Evolutionary conservation across 164 flowering plant genomes (phyloP).

Genomic region (Macadamia integrifolia): DNA sequence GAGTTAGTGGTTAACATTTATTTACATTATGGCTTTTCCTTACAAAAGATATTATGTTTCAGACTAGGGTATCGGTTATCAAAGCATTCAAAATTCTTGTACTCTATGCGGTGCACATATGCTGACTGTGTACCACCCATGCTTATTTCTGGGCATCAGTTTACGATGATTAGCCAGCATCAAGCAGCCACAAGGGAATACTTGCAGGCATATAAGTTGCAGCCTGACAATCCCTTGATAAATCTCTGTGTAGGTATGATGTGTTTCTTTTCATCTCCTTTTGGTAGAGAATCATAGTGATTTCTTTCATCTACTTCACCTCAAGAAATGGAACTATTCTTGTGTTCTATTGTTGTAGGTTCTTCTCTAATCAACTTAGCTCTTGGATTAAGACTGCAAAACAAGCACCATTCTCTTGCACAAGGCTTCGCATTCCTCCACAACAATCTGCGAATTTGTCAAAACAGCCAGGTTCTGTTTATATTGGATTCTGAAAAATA

Average conservation of each 20-base stretch:
- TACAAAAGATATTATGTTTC: constrained; percentile 1
- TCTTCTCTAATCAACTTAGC: constrained; percentile 77
- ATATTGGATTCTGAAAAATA: not conserved
- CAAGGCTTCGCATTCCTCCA: constrained; percentile 85
- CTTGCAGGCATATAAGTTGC: constrained; percentile 67
- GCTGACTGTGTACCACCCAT: constrained; percentile 64
- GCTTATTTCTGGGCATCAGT: constrained; percentile 69
- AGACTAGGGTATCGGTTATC: constrained; percentile 44
- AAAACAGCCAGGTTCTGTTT: constrained; percentile 59
- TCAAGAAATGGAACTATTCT: not conserved
- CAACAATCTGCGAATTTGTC: constrained; percentile 52
- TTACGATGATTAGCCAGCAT: constrained; percentile 56
- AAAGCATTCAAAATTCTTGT: constrained; percentile 62
- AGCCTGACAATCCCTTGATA: constrained; percentile 78
- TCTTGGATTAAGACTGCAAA: constrained; percentile 71
- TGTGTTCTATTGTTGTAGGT: constrained; percentile 31
- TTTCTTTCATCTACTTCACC: not conserved
- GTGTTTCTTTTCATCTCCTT: not conserved
- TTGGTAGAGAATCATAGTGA: not conserved
- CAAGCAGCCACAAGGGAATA: constrained; percentile 88
- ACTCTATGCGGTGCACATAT: constrained; percentile 37
- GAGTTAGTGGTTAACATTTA: not conserved
- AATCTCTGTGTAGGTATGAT: constrained; percentile 79
- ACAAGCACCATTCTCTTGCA: constrained; percentile 64
- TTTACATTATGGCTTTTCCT: not conserved